Percentiles rank a stretch among this genome's conserved stretches.
Evolutionary conservation across 768 basidiomycete genomes (phyloP).

Genomic region (Multifurca ochricompacta): DNA sequence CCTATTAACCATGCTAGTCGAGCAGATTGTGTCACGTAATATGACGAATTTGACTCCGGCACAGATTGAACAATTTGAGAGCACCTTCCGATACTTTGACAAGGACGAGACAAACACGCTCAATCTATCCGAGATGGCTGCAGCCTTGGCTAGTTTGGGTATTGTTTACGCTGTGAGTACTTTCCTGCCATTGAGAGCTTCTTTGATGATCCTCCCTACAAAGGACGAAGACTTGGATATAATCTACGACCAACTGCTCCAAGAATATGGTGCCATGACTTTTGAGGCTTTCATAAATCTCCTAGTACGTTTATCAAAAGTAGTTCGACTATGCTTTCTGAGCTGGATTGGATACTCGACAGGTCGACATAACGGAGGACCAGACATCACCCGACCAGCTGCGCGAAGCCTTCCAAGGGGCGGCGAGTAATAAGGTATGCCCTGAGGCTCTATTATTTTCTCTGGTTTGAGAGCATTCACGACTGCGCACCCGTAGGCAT

Average conservation of each 20-base stretch:
- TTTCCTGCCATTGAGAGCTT: not conserved
- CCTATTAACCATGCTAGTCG: not conserved
- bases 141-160: slow-evolving; percentile 88
- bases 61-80: slow-evolving; percentile 93
- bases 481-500: slow-evolving; percentile 47
- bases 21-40: slow-evolving; percentile 90
- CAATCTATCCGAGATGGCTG: slow-evolving; percentile 77
- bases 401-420: slow-evolving; percentile 86
- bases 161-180: slow-evolving; percentile 76
- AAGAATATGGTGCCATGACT: slow-evolving; percentile 80
- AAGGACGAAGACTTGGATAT: slow-evolving; percentile 83
- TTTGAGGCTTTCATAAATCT: slow-evolving; percentile 95
- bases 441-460: not conserved
- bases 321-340: not conserved
- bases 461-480: not conserved
- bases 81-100: slow-evolving; percentile 97
- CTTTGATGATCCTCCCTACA: not conserved
- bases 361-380: slow-evolving; percentile 97
- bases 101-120: slow-evolving; percentile 88
- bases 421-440: slow-evolving; percentile 80
- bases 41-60: slow-evolving; percentile 94
- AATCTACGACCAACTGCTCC: slow-evolving; percentile 71
- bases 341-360: not conserved
- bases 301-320: slow-evolving; percentile 48
- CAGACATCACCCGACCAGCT: slow-evolving; percentile 90